These are phyloP conservation scores for Aspergillus latus DNA, from an alignment of 2,329 filamentous ascomycete species.

Conservation along the genomic window DNA sequence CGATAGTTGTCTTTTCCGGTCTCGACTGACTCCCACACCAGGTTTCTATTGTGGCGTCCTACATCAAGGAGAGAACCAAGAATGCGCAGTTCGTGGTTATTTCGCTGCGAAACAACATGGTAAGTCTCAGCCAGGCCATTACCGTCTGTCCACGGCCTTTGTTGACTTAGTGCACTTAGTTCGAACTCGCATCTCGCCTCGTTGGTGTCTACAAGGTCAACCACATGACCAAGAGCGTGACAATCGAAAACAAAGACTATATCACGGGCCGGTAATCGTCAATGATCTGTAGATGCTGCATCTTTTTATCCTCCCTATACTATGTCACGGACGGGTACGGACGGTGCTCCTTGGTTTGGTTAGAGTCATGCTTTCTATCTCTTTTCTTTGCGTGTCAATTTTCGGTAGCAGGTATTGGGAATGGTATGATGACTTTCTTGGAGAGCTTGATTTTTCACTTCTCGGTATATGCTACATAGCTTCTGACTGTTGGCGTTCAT, in stretches of 20 bases:
- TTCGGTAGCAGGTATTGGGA: neutral
- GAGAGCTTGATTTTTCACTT: neutral
- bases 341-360: slow-evolving; percentile 4
- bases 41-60: slow-evolving; percentile 96
- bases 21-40: slow-evolving; percentile 37
- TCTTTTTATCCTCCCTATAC: neutral
- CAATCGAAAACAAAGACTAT: slow-evolving; percentile 81
- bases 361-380: neutral
- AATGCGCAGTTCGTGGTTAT: slow-evolving; percentile 99
- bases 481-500: neutral
- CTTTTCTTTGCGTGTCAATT: neutral
- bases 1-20: neutral
- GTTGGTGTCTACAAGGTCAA: slow-evolving; percentile 99
- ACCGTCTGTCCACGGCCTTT: neutral
- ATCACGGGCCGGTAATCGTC: slow-evolving; percentile 47
- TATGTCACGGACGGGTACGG: slow-evolving; percentile 6
- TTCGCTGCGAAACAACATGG: slow-evolving; percentile 96
- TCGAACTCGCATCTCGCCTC: slow-evolving; percentile 90
- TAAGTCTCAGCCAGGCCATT: slow-evolving; percentile 22
- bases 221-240: slow-evolving; percentile 94
- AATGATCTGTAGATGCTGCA: slow-evolving; percentile 4
- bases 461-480: neutral
- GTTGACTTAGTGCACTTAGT: slow-evolving; percentile 45
- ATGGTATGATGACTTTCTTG: neutral
- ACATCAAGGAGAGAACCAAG: slow-evolving; percentile 98